Evolutionary conservation across 768 basidiomycete genomes (phyloP).

Genomic region (Lyophyllum semitale): DNA sequence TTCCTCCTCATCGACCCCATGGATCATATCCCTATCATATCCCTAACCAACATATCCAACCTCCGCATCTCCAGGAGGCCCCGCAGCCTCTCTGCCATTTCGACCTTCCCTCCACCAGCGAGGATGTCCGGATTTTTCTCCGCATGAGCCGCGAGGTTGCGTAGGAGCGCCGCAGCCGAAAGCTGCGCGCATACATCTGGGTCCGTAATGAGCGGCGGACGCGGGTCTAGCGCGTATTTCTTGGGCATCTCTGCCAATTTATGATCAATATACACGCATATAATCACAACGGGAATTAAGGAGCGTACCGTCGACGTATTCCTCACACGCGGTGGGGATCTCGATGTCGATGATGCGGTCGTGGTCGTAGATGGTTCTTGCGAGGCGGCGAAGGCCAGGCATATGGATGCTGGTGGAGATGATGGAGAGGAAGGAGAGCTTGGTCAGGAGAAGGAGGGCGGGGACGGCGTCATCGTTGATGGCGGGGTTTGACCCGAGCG

Average conservation of each 20-base stretch:
- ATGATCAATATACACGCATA: not conserved
- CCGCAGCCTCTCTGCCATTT: slow-evolving; percentile 50
- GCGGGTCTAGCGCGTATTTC: slow-evolving; percentile 48
- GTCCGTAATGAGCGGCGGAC: slow-evolving; percentile 51
- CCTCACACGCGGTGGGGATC: slow-evolving; percentile 53
- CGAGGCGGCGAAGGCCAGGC: slow-evolving; percentile 57
- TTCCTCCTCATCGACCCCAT: slow-evolving; percentile 17
- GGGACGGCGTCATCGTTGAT: slow-evolving; percentile 61
- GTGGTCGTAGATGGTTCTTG: slow-evolving; percentile 34
- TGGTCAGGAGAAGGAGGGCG: slow-evolving; percentile 49
- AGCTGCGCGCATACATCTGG: slow-evolving; percentile 42
- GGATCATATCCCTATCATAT: slow-evolving; percentile 48
- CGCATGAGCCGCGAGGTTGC: slow-evolving; percentile 62
- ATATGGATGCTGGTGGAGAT: slow-evolving; percentile 57
- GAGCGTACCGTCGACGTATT: slow-evolving; percentile 53
- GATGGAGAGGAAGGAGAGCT: slow-evolving; percentile 52
- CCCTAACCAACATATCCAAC: slow-evolving; percentile 52
- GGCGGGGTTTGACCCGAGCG: slow-evolving; percentile 49
- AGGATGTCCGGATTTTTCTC: slow-evolving; percentile 45
- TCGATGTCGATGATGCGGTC: slow-evolving; percentile 49
- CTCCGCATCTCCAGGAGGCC: slow-evolving; percentile 46
- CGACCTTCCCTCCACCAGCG: slow-evolving; percentile 44
- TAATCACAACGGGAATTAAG: not conserved
- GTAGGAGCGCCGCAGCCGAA: slow-evolving; percentile 47
- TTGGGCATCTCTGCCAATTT: slow-evolving; percentile 39